Base-by-base conservation (phyloP, 228 moss, liverwort and hornwort genomes). In the Sphagnum fallax region DNA sequence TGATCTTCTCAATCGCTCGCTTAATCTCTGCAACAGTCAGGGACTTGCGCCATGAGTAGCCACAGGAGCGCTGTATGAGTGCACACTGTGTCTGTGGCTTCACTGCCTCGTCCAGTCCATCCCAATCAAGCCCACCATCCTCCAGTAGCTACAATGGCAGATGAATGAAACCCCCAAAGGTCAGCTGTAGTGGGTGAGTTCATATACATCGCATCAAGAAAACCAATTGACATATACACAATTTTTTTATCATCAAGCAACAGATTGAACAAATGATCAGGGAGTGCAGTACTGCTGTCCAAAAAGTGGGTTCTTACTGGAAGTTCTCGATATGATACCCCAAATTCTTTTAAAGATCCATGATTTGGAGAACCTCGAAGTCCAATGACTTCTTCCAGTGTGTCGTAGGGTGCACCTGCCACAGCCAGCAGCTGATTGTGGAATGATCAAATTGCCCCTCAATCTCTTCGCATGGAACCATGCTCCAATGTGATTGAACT, bases 341-440 rank as follows among this genome's bases (percentile, higher is more conserved):
- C 92, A 78, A 88, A 95, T 66, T 95, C 92, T 74, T 77, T 90
- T 55, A 95, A 67, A 52, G 95, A 95, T 72, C 95, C 92, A 68
- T 90, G 87, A 69, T 87, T 77, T 68, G 79, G 73, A 59, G 87
- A 79, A 32, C 92, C 95, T 8, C 95, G 92, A 58, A 92, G 78
- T 51, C 92, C 95, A 70, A 95, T 92, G 48, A 95, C 95, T 82
- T 95, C 95, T 75, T 95, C 95, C 51, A 95, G 61, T 7, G 95
- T 95, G 68, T 95, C 95, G 72, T 95, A 95, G 7, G 95, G 95
- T 63, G 92, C 85, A 79, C 95, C 95, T 87, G 92, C 95, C 73
- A 95, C 90, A 62, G 95, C 83, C 89, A 95, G 74, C 73, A 95
- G 82, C 95, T 95, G 89, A 68, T 69, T 71, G 50, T 55, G 69